These are phyloP conservation scores for Salix caprea DNA, from an alignment of 345 rosid genomes.

Conservation along the genomic window DNA sequence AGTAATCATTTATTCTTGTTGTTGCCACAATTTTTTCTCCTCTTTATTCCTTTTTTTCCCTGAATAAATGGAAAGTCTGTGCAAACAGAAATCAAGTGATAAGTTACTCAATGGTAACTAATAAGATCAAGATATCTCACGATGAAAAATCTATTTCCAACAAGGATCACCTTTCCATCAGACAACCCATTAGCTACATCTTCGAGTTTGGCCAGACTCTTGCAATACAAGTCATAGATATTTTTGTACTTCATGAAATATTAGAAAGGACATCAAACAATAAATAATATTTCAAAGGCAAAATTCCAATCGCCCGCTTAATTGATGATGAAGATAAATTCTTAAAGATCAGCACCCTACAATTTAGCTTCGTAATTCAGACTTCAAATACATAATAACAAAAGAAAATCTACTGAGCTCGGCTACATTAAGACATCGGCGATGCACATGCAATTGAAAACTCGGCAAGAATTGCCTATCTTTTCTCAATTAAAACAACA, in stretches of 20 bases:
- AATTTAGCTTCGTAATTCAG: neutral
- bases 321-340: neutral
- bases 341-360: neutral
- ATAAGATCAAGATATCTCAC: neutral
- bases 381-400: neutral
- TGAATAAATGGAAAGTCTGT: neutral
- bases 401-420: neutral
- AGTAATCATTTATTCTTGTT: neutral
- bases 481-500: neutral
- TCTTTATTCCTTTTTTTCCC: neutral
- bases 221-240: neutral
- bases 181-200: neutral
- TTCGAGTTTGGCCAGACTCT: neutral
- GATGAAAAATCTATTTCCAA: neutral
- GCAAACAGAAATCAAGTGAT: neutral
- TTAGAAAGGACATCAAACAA: neutral
- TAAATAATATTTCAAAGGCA: neutral
- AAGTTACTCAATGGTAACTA: neutral
- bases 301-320: neutral
- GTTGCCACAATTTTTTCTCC: neutral
- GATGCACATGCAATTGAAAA: neutral
- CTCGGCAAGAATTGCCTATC: neutral
- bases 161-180: neutral
- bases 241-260: neutral
- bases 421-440: neutral